Evolutionary conservation across 31 red algal species (phyloP).

Genomic region (Asparagopsis taxiformis): DNA sequence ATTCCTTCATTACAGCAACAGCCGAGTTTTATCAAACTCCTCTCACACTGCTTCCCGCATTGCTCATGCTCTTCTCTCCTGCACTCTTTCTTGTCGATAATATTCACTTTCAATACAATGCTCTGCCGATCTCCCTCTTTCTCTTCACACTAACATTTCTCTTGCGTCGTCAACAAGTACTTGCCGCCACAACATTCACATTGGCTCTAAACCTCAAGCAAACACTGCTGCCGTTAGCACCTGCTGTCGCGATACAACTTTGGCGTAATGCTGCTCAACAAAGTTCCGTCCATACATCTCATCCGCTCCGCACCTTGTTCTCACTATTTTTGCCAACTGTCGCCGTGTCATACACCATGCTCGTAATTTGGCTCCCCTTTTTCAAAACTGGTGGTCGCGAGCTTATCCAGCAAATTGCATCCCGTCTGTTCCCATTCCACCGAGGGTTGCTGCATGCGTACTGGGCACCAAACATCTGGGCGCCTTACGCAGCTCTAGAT

Average conservation of each 20-base stretch:
- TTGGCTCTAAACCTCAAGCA: constrained; percentile 72
- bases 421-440: constrained; percentile 76
- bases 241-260: constrained; percentile 41
- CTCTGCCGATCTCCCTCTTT: constrained; percentile 47
- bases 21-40: no score
- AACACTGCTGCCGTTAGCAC: constrained; percentile 61
- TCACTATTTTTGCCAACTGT: no score
- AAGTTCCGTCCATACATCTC: no score
- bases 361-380: constrained; percentile 18
- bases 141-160: constrained; percentile 45
- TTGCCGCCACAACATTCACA: constrained; percentile 27
- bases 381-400: constrained; percentile 6
- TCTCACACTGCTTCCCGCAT: not conserved
- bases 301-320: no score
- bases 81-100: constrained; percentile 83
- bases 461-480: constrained; percentile 95
- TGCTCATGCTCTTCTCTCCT: constrained; percentile 46
- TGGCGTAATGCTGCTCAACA: no score
- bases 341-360: no score
- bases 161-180: not conserved
- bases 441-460: constrained; percentile 92
- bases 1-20: no score
- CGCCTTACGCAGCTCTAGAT: constrained; percentile 62
- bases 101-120: constrained; percentile 98
- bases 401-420: not conserved